Evolutionary conservation across 2,329 filamentous ascomycete species (phyloP).

Genomic region (Colletotrichum orbiculare): DNA sequence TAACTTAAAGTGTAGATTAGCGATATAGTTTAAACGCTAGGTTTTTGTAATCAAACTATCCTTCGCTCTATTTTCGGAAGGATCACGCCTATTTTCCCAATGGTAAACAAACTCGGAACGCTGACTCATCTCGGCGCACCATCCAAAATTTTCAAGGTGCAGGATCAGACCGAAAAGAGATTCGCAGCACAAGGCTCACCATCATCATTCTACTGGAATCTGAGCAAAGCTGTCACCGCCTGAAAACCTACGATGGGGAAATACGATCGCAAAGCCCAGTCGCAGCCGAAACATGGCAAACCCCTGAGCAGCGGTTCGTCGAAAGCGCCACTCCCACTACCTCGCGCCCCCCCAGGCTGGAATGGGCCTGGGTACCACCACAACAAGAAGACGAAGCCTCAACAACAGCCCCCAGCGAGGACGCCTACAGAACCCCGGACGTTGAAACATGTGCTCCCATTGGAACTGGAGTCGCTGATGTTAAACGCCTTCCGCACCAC

Average conservation of each 20-base stretch:
- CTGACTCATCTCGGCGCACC: background rate
- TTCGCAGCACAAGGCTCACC: background rate
- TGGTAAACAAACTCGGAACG: too few relatives aligned
- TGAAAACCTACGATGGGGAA: conserved; percentile 27
- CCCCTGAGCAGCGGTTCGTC: conserved; percentile 36
- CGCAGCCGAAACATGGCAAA: conserved; percentile 37
- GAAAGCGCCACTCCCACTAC: conserved; percentile 31
- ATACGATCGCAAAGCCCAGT: conserved; percentile 37
- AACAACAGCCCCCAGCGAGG: conserved; percentile 26
- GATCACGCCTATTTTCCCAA: too few relatives aligned
- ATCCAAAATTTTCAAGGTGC: background rate
- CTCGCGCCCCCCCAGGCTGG: conserved; percentile 34
- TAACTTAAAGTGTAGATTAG: too few relatives aligned
- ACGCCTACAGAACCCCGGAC: background rate
- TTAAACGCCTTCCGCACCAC: conserved; percentile 36
- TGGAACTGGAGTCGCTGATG: conserved; percentile 36
- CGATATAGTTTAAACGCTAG: too few relatives aligned
- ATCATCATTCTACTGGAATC: background rate
- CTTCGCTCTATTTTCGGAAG: too few relatives aligned
- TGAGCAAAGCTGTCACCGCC: background rate
- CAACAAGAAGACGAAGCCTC: conserved; percentile 23
- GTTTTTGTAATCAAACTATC: too few relatives aligned
- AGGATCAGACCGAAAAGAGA: background rate
- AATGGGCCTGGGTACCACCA: conserved; percentile 34
- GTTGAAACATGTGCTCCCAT: conserved; percentile 15